phyloP scores from a whole-genome alignment of 2,329 filamentous ascomycete species.

The Trichoderma breve region DNA sequence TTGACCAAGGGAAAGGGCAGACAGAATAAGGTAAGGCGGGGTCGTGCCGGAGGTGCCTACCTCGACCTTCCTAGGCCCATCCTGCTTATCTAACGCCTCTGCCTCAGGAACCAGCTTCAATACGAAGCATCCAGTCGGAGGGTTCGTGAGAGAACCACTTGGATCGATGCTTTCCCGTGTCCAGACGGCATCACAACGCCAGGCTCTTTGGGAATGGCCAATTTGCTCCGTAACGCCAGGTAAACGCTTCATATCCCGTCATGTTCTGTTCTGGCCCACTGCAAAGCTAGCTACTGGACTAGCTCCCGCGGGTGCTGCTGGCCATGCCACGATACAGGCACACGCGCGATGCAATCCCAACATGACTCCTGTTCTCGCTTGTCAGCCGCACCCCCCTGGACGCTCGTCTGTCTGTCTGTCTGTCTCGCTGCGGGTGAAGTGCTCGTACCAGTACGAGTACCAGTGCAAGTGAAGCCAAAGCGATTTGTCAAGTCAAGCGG shows the following conservation, averaged over 20 bases:
- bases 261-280: background rate
- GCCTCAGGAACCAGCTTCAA: background rate
- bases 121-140: background rate
- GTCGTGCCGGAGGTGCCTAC: background rate
- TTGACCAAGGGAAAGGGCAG: background rate
- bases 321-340: background rate
- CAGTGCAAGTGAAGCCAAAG: background rate
- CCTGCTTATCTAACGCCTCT: constrained; percentile 4
- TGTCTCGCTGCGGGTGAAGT: background rate
- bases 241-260: background rate
- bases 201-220: background rate
- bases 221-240: background rate
- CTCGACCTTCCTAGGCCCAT: background rate
- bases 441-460: background rate
- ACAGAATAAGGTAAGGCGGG: background rate
- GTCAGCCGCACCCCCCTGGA: background rate
- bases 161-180: background rate
- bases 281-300: background rate
- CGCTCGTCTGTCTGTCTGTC: background rate
- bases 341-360: background rate
- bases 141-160: background rate
- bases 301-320: background rate
- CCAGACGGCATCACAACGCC: background rate
- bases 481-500: constrained; percentile 3
- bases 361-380: constrained; percentile 1